Conservation (phyloP, 2,329 filamentous ascomycete genomes). For the Colletotrichum endophyticum region DNA sequence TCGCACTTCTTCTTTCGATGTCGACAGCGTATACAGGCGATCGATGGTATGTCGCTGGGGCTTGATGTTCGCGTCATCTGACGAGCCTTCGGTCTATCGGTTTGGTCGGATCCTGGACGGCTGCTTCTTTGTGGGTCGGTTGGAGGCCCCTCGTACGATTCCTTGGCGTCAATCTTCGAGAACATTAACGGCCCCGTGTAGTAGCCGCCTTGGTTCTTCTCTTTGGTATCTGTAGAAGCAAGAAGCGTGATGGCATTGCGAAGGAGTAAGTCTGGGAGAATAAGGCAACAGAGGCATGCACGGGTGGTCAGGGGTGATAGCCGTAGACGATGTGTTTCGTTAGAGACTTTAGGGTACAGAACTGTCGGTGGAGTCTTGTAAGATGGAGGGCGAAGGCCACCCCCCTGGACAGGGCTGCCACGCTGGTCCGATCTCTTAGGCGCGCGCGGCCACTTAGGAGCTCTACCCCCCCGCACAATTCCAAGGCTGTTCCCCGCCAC, state of each 20-base stretch:
- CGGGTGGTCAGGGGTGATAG: not conserved
- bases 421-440: not conserved
- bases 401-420: not conserved
- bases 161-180: not conserved
- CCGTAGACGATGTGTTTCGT: not conserved
- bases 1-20: constrained; percentile 4
- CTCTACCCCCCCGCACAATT: not conserved
- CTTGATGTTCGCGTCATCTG: not conserved
- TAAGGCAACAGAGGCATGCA: not conserved
- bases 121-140: not conserved
- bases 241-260: not conserved
- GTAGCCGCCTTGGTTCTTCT: not conserved
- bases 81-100: not conserved
- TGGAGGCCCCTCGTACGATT: not conserved
- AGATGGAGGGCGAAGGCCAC: not conserved
- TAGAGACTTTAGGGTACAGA: not conserved
- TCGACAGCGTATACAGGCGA: not conserved
- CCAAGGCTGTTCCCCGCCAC: not conserved
- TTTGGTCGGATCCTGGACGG: not conserved
- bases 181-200: not conserved
- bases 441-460: not conserved
- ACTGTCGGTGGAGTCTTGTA: not conserved
- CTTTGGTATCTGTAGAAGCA: not conserved
- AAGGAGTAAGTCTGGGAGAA: not conserved
- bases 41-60: not conserved